Base-by-base conservation (phyloP, 1,139 yeast species). In the Geotrichum macrosporum region DNA sequence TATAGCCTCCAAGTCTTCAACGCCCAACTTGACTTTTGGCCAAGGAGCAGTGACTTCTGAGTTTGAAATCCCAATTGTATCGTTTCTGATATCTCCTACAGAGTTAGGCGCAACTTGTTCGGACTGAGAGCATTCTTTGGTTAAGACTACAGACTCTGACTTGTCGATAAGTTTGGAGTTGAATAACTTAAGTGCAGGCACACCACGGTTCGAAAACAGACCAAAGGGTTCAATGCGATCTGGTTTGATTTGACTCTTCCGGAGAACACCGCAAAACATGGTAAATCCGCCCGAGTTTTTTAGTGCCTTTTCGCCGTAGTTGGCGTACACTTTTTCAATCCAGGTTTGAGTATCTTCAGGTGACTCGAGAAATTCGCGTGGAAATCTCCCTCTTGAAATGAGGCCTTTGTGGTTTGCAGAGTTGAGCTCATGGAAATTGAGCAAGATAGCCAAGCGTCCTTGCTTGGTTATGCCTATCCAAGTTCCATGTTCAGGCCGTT, bases 381-480 rank as follows among this genome's bases (percentile, higher is more conserved):
- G 89, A 26, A 87, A 69, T 12, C 74, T 63, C 0, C 96, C 96
- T 55, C 97, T 71, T 0, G 95, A 84, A 1, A 81, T 62, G 38
- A 69, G 69, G 46, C 80, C 70, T 16, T 45, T 45, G 35, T 44
- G 48, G 21, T 45, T 34, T 19, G 31, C 38, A n/a, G 46, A 13
- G 10, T 21, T 57, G 53, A 59, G 77, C 81, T 60, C 86, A 39
- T 63, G 69, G 58, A 77, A 81, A 62, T 92, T 92, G 18, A 92
- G 80, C 36, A 92, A 70, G 2, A 84, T 84, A 0, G 95, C 85
- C 2, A 89, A 53, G 50, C 77, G 74, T 0, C 94, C 94, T 2
- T 61, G 63, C 27, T 69, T 69, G 40, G 80, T 75, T 2, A 84
- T 75, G 0, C 96, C 96, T 2, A 87, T 77, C 98, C 98, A 92